These are phyloP conservation scores for Endogone sp. DNA, from an alignment of 192 early-diverging fungal species.

Conservation along the genomic window DNA sequence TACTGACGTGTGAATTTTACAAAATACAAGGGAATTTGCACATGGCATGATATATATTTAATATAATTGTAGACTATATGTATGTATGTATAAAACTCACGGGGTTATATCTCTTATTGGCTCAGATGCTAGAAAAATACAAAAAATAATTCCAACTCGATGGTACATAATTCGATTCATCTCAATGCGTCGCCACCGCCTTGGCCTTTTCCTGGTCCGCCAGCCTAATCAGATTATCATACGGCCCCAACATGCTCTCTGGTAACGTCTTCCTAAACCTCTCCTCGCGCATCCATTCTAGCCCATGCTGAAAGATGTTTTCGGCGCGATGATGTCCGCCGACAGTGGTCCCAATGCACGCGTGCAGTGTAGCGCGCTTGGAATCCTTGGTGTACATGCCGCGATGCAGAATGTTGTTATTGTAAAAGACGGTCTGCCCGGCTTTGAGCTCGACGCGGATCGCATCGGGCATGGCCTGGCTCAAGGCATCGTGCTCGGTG, in stretches of 20 bases:
- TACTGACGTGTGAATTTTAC: too few species aligned
- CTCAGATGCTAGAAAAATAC: too few species aligned
- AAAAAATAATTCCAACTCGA: too few species aligned
- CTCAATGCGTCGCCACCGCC: not conserved
- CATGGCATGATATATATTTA: too few species aligned
- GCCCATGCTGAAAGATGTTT: conserved; percentile 45
- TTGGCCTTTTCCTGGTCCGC: conserved; percentile 13
- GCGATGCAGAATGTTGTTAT: conserved; percentile 50
- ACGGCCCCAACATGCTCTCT: conserved; percentile 23
- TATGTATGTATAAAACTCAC: too few species aligned
- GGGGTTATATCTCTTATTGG: too few species aligned
- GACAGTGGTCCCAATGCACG: conserved; percentile 40
- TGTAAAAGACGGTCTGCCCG: conserved; percentile 50
- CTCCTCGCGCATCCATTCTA: conserved; percentile 41
- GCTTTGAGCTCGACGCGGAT: conserved; percentile 31
- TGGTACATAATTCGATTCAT: too few species aligned
- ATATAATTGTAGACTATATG: too few species aligned
- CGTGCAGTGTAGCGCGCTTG: conserved; percentile 43
- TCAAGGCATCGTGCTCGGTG: conserved; percentile 37
- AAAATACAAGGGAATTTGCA: too few species aligned
- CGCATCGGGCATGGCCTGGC: conserved; percentile 37
- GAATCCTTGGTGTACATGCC: conserved; percentile 29
- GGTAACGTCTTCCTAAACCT: conserved; percentile 33
- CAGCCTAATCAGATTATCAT: conserved; percentile 31
- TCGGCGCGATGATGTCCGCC: conserved; percentile 42